Base-by-base conservation (phyloP, 441 rosid genomes). In the Iberis amara region DNA sequence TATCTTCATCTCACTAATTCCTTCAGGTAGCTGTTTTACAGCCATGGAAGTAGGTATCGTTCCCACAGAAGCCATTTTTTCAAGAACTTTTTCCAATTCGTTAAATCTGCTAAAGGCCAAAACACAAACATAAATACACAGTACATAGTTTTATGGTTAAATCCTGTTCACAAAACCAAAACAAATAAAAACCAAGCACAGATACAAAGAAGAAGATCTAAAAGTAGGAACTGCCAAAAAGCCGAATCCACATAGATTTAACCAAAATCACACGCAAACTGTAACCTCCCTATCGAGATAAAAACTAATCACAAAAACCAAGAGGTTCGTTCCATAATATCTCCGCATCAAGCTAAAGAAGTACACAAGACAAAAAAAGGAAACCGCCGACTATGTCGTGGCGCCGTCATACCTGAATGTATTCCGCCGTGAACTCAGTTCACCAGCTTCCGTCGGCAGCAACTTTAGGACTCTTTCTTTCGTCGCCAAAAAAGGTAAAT, bases 1-100 rank as follows among this genome's bases (percentile, higher is more conserved):
- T 7, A 73, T 71, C 68, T 70, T 73, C 75, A 73, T 75, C 11
- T 73, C 80, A 42, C 71, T 59, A 60, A 58, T 69, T 52, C 73
- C 76, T 60, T 65, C 73, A 8, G 74, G 79, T 30, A 72, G 54
- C 49, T 68, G 66, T 68, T 65, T 71, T 37, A 68, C 61, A 57
- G 11, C 38, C 38, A 33, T 33, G 2, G 38, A 33, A 9, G 75
- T 30, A 42, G 74, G 71, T 7, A 50, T 39, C 44, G 68, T 68
- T 43, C 63, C 71, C 59, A 51, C 58, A 13, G 76, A 70, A 45
- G 78, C 68, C 80, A 75, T 74, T 9, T 43, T n/a, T 10, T 13
- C 47, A 13, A 35, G 21, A 35, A 10, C 23, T 27, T 53, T 26
- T 21, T 57, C 33, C 50, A 53, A 41, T 40, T 54, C 43, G 3